Evolutionary conservation across 2,329 filamentous ascomycete genomes (phyloP).

Genomic region (Leptodontidium sp.): DNA sequence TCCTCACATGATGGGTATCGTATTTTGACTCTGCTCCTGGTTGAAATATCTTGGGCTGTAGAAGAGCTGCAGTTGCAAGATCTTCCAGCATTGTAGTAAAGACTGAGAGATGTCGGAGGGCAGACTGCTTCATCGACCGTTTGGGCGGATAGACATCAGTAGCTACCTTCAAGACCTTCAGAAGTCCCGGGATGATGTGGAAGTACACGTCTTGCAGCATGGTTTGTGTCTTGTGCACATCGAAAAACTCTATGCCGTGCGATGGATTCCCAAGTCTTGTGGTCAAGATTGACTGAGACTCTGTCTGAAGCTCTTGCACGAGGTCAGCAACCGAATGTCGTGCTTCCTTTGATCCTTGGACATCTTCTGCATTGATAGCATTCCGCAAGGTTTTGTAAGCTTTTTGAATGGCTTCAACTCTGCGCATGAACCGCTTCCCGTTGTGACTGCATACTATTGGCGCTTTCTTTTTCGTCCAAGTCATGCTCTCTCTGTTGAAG

Average conservation of each 20-base stretch:
- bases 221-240: background rate
- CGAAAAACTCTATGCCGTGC: background rate
- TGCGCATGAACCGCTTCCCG: conserved; percentile 4
- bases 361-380: background rate
- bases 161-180: conserved; percentile 8
- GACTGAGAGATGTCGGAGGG: background rate
- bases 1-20: conserved; percentile 1
- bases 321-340: background rate
- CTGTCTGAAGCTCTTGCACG: background rate
- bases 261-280: conserved; percentile 7
- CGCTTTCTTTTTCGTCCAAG: background rate
- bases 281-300: conserved; percentile 5
- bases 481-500: background rate
- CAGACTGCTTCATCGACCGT: background rate
- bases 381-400: background rate
- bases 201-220: conserved; percentile 24
- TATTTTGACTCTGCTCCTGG: conserved; percentile 8
- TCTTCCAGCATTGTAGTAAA: conserved; percentile 4
- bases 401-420: background rate
- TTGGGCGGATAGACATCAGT: conserved; percentile 12
- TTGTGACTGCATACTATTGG: background rate
- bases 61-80: conserved; percentile 11
- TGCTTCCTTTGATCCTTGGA: background rate
- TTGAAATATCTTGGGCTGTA: conserved; percentile 9
- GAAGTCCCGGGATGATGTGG: conserved; percentile 9